Base-by-base conservation (phyloP, 805 yeast genomes). In the Citeromyces nyonsensis region DNA sequence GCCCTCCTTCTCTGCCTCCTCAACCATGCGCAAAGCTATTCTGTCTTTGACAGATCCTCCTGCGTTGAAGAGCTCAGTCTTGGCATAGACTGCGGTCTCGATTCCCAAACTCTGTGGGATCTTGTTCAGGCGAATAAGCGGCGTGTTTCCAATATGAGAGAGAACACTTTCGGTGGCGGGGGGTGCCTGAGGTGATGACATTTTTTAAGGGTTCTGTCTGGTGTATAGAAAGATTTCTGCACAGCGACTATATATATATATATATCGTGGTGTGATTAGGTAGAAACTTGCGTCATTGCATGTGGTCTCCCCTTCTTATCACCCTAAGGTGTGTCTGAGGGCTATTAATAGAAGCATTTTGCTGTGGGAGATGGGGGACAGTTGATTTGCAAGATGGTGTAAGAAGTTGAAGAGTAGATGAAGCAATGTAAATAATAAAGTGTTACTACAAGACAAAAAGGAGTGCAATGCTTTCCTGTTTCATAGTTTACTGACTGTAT, bases 41-140 rank as follows among this genome's bases (percentile, higher is more conserved):
- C 94, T 72, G 51, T 82, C 94, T 57, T 82, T 82, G 51, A 82
- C 83, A 29, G 91, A 78, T 15, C 94, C 94, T 40, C 94, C 94
- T 40, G 91, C 81, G 51, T 82, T 82, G 68, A 82, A 82, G 35
- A 73, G 63, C 51, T 82, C 94, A 32, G 77, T 72, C 52, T 82
- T 82, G 44, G 82, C 91, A 41, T 69, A 69, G 33, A 74, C 54
- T 41, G 61, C 61, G 22, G 91, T 85, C 52, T 74, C 76, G 49
- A 82, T 69, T 10, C 91, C 88, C 32, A 67, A 55, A 10, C 77
- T 66, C 49, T 79, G 77, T 10, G 94, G 94, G 38, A 82, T 67
- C 47, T 69, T 73, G 62, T 78, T 80, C 37, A 82, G 57, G 50
- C 64, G 68, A 39, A 82, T 76, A 48, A 82, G 54, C 10, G 94